Base-by-base conservation (phyloP, 192 early-diverging fungal genomes). In the Podila minutissima region DNA sequence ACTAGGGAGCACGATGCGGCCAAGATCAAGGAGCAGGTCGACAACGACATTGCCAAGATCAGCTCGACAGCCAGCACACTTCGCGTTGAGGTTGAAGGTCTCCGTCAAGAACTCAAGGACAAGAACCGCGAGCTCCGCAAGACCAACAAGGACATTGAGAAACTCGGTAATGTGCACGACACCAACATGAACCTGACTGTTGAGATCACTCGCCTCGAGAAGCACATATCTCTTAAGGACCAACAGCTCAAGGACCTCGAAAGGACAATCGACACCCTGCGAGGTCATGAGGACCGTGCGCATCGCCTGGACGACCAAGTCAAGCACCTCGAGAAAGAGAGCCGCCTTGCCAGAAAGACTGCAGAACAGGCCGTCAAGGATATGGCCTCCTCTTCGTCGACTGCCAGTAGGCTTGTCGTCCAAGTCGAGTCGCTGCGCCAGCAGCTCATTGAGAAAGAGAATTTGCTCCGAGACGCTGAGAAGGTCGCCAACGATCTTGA, bases 181-280 rank as follows among this genome's bases (percentile, higher is more conserved):
- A 57, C 33, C 4, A 66, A 55, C 33, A 66, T 66, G 68, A 48
- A 19, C 1, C 24, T 78, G 50, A 71, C 62, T 5, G 28, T 66
- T 9, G 75, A 78, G 35, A 67, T 78, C 26, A 66, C 58, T 2
- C 17, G 65, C 26, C 75, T 78, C 8, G 69, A 78, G 24, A 66
- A 66, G 26, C 48, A 59, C 3, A 59, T 70, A 58, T 41, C 63
- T 6, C 62, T 59, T 8, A 76, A 70, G 41, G 46, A 76, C 41
- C 67, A 38, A 6, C 53, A 53, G 17, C 22, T 60, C 5, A 37
- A 37, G 13, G 46, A 65, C 29, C 67, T 76, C 4, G 68, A 76
- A 33, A 76, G 61, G 24, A 60, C 41, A 22, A 19, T 60, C 3
- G 67, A 64, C 13, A 51, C 31, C 31, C 69, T 76, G 67, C 33